A percentile compares a stretch with the other conserved stretches of the same genome.
Conservation (phyloP, 2,329 filamentous ascomycete genomes). For the Dryadomyces quercus-mongolicae region DNA sequence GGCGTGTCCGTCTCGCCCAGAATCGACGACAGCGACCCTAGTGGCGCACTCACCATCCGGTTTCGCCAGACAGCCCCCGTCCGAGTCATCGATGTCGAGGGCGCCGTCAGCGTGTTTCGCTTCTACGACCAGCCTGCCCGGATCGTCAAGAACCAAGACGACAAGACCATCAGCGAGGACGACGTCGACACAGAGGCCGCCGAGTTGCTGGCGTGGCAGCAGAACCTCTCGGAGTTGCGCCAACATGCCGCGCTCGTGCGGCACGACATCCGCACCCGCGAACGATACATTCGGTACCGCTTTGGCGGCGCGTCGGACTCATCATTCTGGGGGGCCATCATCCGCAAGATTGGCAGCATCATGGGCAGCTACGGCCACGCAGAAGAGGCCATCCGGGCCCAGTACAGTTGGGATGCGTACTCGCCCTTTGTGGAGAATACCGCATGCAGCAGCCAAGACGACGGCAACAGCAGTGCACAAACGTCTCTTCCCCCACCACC, state of each 20-base stretch:
- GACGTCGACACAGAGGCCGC: constrained; percentile 5
- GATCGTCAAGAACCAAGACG: not conserved
- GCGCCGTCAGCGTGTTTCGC: constrained; percentile 21
- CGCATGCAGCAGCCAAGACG: not conserved
- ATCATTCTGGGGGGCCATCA: constrained; percentile 28
- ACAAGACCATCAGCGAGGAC: too few species aligned
- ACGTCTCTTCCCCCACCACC: not conserved
- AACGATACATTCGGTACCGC: constrained; percentile 7
- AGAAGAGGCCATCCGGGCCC: not conserved
- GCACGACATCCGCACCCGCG: constrained; percentile 9
- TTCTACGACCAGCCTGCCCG: constrained; percentile 3
- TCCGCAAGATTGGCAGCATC: constrained; percentile 7
- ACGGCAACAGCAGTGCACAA: not conserved
- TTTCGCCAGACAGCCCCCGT: constrained; percentile 34
- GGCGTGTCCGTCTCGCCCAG: constrained; percentile 19
- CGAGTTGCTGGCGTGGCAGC: constrained; percentile 9
- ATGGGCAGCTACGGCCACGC: not conserved
- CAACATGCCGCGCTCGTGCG: constrained; percentile 5
- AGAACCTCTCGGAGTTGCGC: constrained; percentile 6
- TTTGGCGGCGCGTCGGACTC: constrained; percentile 2
- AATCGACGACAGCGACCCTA: constrained; percentile 10
- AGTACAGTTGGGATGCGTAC: not conserved
- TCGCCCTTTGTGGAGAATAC: not conserved
- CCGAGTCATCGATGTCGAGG: constrained; percentile 29
- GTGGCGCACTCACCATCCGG: constrained; percentile 26